Evolutionary conservation across 2,329 filamentous ascomycete species (phyloP), one percentile per base, ranked within the genome.

Genomic region (Hypocrella siamensis): DNA sequence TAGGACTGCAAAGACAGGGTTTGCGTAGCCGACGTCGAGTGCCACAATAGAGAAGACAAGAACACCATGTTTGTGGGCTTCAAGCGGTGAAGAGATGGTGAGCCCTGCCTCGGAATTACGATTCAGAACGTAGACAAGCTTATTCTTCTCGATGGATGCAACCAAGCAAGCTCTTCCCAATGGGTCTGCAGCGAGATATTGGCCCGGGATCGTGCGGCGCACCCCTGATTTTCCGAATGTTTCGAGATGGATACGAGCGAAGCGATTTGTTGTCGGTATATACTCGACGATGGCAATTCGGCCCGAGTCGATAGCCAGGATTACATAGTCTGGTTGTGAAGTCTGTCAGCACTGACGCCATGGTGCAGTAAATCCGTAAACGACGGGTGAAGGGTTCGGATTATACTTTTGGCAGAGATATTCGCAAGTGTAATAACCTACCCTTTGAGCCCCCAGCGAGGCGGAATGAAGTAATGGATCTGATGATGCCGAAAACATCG

Each of bases 181-280:
- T 18, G 90, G 90, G 48, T 99, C 90, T 32, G 83, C 83, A 6
- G 88, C 90, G 18, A 99, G 70, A 49, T 94, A 98, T 55, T 99
- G 84, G 38, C 92, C 90, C 3, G 92, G 90, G 28, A 98, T 74
- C 24, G 96, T 88, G 46, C 90, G 77, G 35, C 92, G 77, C 32
- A 96, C 73, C 24, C 90, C 92, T 6, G 90, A 96, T 58, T 98
- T 98, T 43, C 90, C 90, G 53, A 93, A 99, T 1, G 92, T 99
- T 62, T 99, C 92, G 35, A 94, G 70, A 49, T 96, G 90, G 41
- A 96, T 70, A 29, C 84, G 77, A 45, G 77, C 77, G 57, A 98
- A 94, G 30, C 75, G 75, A 53, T 93, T 93, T 53, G 85, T 76
- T 14, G 80, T 71, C 10, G 82, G 78, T 22, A 88, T 61, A 54